These are phyloP conservation scores for Nicotiana obtusifolia DNA, from an alignment of 257 asterid genomes.

Conservation along the genomic window DNA sequence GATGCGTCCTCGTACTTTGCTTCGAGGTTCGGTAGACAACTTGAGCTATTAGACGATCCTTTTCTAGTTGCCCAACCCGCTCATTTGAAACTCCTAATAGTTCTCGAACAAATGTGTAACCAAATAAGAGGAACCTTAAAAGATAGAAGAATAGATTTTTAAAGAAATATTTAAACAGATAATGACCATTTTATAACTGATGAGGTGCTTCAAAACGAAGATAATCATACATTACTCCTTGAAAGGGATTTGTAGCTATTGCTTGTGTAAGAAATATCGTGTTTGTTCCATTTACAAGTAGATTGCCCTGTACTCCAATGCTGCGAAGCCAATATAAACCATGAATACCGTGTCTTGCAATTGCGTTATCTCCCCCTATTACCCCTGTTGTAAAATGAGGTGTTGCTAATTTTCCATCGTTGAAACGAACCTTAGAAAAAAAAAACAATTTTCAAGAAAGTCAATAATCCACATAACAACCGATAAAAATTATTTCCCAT, in stretches of 20 bases:
- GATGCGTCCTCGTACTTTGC: too few relatives aligned
- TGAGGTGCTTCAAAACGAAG: conserved; percentile 40
- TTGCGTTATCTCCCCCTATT: conserved; percentile 52
- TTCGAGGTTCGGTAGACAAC: too few relatives aligned
- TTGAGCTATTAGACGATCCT: too few relatives aligned
- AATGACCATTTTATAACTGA: background rate
- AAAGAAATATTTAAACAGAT: background rate
- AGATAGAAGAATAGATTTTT: background rate
- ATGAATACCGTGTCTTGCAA: conserved; percentile 52
- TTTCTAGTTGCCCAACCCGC: too few relatives aligned
- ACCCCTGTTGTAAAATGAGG: conserved; percentile 34
- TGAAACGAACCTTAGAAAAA: conserved; percentile 37
- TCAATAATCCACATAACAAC: too few relatives aligned
- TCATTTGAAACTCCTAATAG: background rate
- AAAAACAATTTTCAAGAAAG: background rate
- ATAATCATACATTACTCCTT: conserved; percentile 50
- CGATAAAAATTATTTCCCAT: too few relatives aligned
- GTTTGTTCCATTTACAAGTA: conserved; percentile 34
- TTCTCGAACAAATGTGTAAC: background rate
- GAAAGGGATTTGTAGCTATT: conserved; percentile 13
- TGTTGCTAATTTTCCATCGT: conserved; percentile 12
- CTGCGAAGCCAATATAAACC: conserved; percentile 17
- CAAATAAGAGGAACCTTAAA: background rate
- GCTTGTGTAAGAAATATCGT: conserved; percentile 37
- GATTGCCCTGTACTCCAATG: conserved; percentile 19